Evolutionary conservation across 2,329 filamentous ascomycete genomes (phyloP), one percentile per base, ranked within the genome.

Genomic region (Alternaria sp.): DNA sequence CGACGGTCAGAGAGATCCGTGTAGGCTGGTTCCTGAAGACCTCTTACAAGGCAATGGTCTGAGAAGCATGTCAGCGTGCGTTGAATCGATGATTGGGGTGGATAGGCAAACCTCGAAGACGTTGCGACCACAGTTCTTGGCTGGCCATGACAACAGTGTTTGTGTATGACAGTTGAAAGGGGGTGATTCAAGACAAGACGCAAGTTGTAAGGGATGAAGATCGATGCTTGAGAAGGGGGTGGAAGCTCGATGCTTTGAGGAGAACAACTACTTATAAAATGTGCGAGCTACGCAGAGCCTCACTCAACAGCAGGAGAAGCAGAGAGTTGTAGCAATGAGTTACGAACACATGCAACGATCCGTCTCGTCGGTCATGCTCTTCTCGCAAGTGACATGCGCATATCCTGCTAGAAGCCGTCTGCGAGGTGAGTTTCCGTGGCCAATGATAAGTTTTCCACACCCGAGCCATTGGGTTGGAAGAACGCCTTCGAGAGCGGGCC

Each of bases 1-100:
- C 77, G 65, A 52, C 76, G 75, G 59, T 79, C 77, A 54, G 76
- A 78, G 3, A 78, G 66, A 32, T 78, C 75, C 53, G 78, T 75
- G 48, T 68, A 78, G 9, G 62, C 61, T 6, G 75, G 72, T 12
- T 75, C 72, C 26, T 67, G 66, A 8, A 74, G 53, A n/a, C 65
- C 51, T 18, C 65, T 57, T 16, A 60, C 67, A 22, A 61, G 64
- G 56, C 77, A 79, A 51, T 78, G 69, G 7, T 77, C 77, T 79
- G 20, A 14, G 24, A 51, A 70, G 48, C 39, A 16, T 70, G 47
- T 48, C n/a, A 47, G 26, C 38, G 42, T 64, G 14, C 22, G 11
- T 36, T 47, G 5, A 20, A 24, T 39, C 12, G 11, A 34, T 14
- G 41, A 20, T 8, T 28, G 16, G n/a, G 12, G 26, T 47, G 32